A percentile compares a stretch with the other conserved stretches of the same genome.
These are phyloP conservation scores for Pisolithus microcarpus DNA, from an alignment of 768 basidiomycete species.

Conservation along the genomic window DNA sequence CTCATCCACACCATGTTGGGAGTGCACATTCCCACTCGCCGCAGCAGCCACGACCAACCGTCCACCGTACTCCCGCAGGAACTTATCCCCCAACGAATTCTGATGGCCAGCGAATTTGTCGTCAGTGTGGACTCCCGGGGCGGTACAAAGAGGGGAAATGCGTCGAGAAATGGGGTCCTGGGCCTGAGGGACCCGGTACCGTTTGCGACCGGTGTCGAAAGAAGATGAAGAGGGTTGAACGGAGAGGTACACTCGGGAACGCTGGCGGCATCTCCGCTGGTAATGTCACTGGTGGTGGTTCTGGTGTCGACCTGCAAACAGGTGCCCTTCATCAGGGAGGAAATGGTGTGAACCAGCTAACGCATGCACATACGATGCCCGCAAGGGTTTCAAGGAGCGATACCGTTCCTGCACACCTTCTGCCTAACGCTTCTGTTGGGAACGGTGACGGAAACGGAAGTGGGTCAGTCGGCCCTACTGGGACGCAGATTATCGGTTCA, in stretches of 20 bases:
- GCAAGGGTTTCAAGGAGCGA: conserved; percentile 22
- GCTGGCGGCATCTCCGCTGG: conserved; percentile 9
- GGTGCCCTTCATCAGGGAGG: conserved; percentile 1
- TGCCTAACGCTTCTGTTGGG: not conserved
- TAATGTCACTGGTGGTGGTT: not conserved
- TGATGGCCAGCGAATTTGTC: conserved; percentile 67
- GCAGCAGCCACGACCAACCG: not conserved
- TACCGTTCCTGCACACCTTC: conserved; percentile 24
- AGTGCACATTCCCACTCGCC: not conserved
- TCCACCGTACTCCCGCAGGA: conserved; percentile 8
- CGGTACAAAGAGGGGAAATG: conserved; percentile 81
- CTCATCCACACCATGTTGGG: not conserved
- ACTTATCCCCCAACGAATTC: conserved; percentile 36
- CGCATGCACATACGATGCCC: conserved; percentile 17
- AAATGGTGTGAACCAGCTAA: conserved; percentile 4
- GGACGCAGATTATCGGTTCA: conserved; percentile 20
- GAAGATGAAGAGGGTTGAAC: conserved; percentile 80
- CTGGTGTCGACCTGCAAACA: conserved; percentile 10
- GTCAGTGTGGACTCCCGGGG: conserved; percentile 67
- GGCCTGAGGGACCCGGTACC: conserved; percentile 76
- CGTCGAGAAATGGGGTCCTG: conserved; percentile 85
- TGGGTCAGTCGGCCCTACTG: conserved; percentile 19
- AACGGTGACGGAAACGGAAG: not conserved
- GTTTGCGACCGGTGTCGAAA: conserved; percentile 83
- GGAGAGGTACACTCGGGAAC: conserved; percentile 55